Evolutionary conservation across 768 basidiomycete species (phyloP), one percentile per base, ranked within the genome.

Genomic region (Ramaria rubella): DNA sequence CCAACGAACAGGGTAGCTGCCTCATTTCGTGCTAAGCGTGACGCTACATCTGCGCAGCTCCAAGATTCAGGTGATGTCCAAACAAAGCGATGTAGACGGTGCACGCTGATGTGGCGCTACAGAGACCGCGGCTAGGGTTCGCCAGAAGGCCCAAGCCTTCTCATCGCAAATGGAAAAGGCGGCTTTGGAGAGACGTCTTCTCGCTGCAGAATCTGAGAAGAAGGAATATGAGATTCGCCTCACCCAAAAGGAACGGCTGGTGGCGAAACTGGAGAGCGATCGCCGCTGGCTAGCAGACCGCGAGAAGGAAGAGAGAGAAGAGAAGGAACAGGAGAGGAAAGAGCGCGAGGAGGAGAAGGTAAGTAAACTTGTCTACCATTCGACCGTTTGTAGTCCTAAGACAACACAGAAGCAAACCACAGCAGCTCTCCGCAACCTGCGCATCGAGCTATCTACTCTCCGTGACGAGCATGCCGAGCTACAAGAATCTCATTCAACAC

Each of bases 181-280:
- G 2, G 72, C 79, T 1, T 73, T 90, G 17, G 86, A 90, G 63
- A 72, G 88, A n/a, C 81, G 84, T 60, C 75, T 90, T 1, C 70
- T 81, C 8, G 72, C 82, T 2, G 75, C 81, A 0, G 82, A 87
- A 58, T 77, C 83, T 0, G 72, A 79, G 5, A 82, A 82, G 60
- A 68, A 79, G 21, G 85, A 88, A 34, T 70, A 88, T 34, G 86
- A 90, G 66, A 75, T 77, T 12, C 83, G 83, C 65, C 70, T 90
- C 3, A 74, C 83, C 30, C 84, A 90, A 68, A 81, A 79, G 64
- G 84, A 87, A 2, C 60, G 75, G 1, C 66, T 71, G 23, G 77
- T 90, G 26, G 86, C 87, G 42, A 71, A 81, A 43, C 73, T 92
- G 9, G 86, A 90, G 63, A 72, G 78, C 17, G 89, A 91, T 64